Base-by-base conservation (phyloP, 2,329 filamentous ascomycete species). In the Fonsecaea pedrosoi region DNA sequence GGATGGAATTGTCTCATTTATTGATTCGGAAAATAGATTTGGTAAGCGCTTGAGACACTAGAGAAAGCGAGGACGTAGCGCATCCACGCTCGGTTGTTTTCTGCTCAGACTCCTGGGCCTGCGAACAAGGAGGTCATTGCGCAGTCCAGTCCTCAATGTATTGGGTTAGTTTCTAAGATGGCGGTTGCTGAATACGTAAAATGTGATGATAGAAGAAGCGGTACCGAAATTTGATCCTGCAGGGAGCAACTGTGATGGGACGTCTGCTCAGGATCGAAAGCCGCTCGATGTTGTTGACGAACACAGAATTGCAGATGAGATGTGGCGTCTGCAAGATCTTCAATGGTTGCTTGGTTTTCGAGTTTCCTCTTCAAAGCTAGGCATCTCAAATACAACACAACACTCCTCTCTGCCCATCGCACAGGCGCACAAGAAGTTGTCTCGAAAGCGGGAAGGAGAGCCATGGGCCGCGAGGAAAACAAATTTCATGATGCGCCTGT, bases 321-420 rank as follows among this genome's bases (percentile, higher is more conserved):
- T 54, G 53, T 58, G 58, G 59, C 64, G 45, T n/a, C 56, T 42
- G 54, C 65, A 48, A 35, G 65, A 67, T 67, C 65, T 63, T 60
- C 60, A 56, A 55, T 54, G 65, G 63, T 60, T 60, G 42, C 58
- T 60, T n/a, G 40, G 18, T 40, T 58, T 4, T 61, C 45, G 21
- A 61, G 25, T 25, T 6, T 5, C 6, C 48, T 45, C 42, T 45
- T 40, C 25, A 54, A 61, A n/a, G 30, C 30, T 30, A 61, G 54
- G 45, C 56, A 50, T 54, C 50, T 34, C 21, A 63, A 18, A 58
- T 2, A 25, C 25, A 25, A 58, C 12, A 25, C 34, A 42, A 6
- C 37, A 35, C 25, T 9, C 18, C 25, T 13, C 25, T n/a, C 34
- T n/a, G 18, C 35, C n/a, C 35, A 40, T n/a, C n/a, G 9, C 10